Percentiles rank a stretch among this genome's conserved stretches.
Conservation (phyloP, 2,329 filamentous ascomycete species). For the Phyllosticta ampelicida region DNA sequence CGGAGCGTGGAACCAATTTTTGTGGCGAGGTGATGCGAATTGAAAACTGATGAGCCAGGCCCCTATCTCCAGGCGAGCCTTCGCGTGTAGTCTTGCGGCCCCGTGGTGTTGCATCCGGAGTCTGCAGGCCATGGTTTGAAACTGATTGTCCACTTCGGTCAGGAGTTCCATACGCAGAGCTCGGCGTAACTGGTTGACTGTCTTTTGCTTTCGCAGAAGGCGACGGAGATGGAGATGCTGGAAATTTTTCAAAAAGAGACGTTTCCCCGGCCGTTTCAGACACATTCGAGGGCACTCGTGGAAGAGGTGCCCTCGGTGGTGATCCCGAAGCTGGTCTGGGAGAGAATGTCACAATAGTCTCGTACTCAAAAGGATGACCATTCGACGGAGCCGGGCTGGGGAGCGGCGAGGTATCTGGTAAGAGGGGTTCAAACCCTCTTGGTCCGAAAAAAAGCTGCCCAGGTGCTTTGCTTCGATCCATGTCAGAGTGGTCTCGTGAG, state of each 20-base stretch:
- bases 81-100: neutral
- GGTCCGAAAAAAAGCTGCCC: neutral
- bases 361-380: slow-evolving; percentile 5
- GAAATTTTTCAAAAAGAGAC: neutral
- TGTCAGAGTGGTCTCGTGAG: neutral
- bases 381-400: neutral
- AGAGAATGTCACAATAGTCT: slow-evolving; percentile 1
- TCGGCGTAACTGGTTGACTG: neutral
- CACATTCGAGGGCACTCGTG: neutral
- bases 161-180: neutral
- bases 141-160: neutral
- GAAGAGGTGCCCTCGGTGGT: slow-evolving; percentile 5
- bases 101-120: neutral
- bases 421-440: neutral
- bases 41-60: neutral
- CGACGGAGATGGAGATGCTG: neutral
- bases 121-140: neutral
- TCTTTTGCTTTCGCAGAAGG: neutral
- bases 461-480: neutral
- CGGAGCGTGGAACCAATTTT: neutral
- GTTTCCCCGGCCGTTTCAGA: neutral
- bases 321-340: neutral
- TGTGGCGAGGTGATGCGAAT: neutral
- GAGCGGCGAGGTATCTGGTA: slow-evolving; percentile 1
- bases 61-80: neutral